Evolutionary conservation across 2,329 filamentous ascomycete species (phyloP), one percentile per base, ranked within the genome.

Genomic region (Penicillium italicum): DNA sequence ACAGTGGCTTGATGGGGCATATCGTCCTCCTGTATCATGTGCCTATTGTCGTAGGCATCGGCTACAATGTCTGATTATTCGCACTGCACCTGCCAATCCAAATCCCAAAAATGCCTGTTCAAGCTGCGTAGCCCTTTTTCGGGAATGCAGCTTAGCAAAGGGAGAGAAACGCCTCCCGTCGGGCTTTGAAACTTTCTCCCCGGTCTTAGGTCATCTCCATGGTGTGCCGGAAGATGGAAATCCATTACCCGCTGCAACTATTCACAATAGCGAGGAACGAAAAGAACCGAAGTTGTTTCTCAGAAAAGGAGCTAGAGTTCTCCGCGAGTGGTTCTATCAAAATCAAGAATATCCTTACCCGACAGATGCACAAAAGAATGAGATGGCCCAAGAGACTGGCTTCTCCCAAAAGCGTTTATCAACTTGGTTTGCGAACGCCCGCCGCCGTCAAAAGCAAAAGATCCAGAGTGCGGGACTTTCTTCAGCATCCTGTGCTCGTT

Each of bases 401-500:
- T 71, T 81, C 16, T 79, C 74, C 20, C 69, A 69, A 47, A 76
- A 72, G 1, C 76, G 79, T 33, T 74, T 81, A 3, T 67, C 75
- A 22, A 79, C 79, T 49, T 82, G 79, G 79, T 81, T 82, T 59
- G 74, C 78, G 22, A 82, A 82, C 59, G 78, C 78, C 0, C 72
- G 79, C 20, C 74, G 80, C 8, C 77, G 79, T 1, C 76, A 80
- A 40, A 74, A 77, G 8, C 65, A 77, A 36, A 69, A 64, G 34
- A 48, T 61, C 0, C 64, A 68, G 28, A 46, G 53, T 4, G 54
- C 50, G 2, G 61, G 53, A 6, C 14, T 53, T 3, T 31, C 52
- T 64, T 70, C 44, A 36, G 36, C 67, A 20, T 65, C 66, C 4
- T 68, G 68, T 20, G 58, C 70, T 58, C 69, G 68, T 10, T 69